Base-by-base conservation (phyloP, 768 basidiomycete species). In the Sarcomyxa edulis region DNA sequence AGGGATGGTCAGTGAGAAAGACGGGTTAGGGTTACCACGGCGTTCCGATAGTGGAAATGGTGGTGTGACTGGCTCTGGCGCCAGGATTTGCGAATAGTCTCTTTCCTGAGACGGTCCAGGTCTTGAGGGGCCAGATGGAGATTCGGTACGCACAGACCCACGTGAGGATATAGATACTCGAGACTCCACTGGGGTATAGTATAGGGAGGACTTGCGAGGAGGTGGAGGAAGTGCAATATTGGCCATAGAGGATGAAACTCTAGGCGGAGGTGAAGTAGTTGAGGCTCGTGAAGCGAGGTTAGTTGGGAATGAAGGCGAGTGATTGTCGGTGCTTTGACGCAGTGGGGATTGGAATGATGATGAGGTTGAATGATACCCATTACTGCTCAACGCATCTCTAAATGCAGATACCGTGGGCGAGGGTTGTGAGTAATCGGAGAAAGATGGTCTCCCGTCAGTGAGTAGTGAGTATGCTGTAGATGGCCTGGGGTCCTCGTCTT, bases 401-500 rank as follows among this genome's bases (percentile, higher is more conserved):
- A 89, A 89, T n/a, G 81, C 83, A n/a, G 85, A 87, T 5, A 71
- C 78, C 3, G 84, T 84, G 2, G 85, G 86, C 7, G 85, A 88
- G 4, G 74, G 68, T 46, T 78, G 76, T 7, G 82, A 80, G 54
- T 82, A 81, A 38, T 78, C 74, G 9, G 83, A 84, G 20, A 79
- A 46, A 14, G 84, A 83, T 3, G 65, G 73, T 27, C 80, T 68
- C 46, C 65, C 69, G 12, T 58, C 69, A 47, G 53, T 47, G 20
- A 56, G 52, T 3, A 72, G 55, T 16, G 80, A 80, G 32, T 76
- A 46, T 14, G 74, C 66, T 43, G 78, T 56, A 2, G 80, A 81
- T 21, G 62, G 61, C 37, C 77, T 53, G 10, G 52, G 53, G 20
- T 46, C 50, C 18, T 56, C 55, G 21, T 66, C 66, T 3, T 56